These are phyloP conservation scores for Lactarius sanguifluus DNA, from an alignment of 768 basidiomycete species.

Conservation along the genomic window DNA sequence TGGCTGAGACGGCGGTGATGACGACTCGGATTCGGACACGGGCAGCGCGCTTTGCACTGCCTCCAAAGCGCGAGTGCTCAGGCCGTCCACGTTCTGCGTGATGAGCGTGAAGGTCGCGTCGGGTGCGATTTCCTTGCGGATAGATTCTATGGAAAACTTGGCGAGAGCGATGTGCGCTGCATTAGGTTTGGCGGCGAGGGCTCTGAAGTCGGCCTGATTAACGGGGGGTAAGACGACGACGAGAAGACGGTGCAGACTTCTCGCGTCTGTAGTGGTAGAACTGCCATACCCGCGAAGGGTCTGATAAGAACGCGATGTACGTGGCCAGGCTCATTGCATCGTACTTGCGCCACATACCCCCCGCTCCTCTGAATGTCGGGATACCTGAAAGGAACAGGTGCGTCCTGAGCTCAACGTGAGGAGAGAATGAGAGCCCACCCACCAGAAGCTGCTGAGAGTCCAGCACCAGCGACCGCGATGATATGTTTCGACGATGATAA, in stretches of 20 bases:
- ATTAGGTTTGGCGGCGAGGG: conserved; percentile 46
- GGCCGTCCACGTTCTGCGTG: conserved; percentile 64
- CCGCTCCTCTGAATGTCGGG: conserved; percentile 30
- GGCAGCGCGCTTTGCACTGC: conserved; percentile 21
- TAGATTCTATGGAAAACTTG: conserved; percentile 41
- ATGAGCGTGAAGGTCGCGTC: conserved; percentile 48
- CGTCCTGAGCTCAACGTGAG: conserved; percentile 6
- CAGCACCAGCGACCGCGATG: conserved; percentile 53
- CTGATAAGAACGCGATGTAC: conserved; percentile 15
- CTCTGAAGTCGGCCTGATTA: conserved; percentile 5
- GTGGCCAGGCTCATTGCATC: conserved; percentile 18
- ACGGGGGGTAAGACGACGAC: background rate
- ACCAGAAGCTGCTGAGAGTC: conserved; percentile 64
- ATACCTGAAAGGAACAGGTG: conserved; percentile 36
- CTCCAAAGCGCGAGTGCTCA: conserved; percentile 44
- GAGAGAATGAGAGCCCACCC: conserved; percentile 38
- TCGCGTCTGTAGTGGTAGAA: conserved; percentile 26
- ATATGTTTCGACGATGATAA: conserved; percentile 36
- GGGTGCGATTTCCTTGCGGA: conserved; percentile 43
- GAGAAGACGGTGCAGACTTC: conserved; percentile 5
- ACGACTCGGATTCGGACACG: background rate
- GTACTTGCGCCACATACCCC: conserved; percentile 23
- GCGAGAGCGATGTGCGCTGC: conserved; percentile 56
- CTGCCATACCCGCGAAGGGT: conserved; percentile 24
- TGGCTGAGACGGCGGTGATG: conserved; percentile 13